phyloP scores from a whole-genome alignment of 768 basidiomycete genomes.

The Mycena leptocephala region DNA sequence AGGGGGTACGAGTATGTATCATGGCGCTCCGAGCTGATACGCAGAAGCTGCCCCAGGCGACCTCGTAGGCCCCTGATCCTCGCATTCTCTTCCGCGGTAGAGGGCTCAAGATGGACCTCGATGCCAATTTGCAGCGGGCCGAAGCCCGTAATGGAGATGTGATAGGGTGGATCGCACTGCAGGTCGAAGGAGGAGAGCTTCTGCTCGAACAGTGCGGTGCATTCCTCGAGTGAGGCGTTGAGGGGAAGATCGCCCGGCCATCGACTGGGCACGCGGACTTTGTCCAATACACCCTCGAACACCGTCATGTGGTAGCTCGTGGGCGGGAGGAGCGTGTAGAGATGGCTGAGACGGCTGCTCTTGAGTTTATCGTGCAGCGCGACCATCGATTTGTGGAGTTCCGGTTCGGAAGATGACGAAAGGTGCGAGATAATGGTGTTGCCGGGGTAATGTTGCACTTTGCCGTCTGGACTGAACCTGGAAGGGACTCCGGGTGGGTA shows the following conservation, averaged over 20 bases:
- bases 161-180: neutral
- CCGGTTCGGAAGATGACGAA: neutral
- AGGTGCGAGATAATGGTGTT: neutral
- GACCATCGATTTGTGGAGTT: neutral
- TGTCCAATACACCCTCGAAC: neutral
- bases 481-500: neutral
- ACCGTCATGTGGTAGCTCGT: neutral
- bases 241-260: neutral
- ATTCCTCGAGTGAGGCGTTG: neutral
- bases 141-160: neutral
- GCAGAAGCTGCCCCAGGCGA: neutral
- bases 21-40: neutral
- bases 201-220: neutral
- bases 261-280: neutral
- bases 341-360: neutral
- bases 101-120: neutral
- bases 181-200: slow-evolving; percentile 1
- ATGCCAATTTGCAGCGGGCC: neutral
- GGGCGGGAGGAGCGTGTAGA: neutral
- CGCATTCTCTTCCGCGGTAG: neutral
- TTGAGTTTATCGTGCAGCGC: neutral
- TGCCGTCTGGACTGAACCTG: neutral
- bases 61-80: neutral
- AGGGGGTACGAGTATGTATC: neutral
- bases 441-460: neutral